Evolutionary conservation across 2,329 filamentous ascomycete species (phyloP).

Genomic region (Ophiostoma montium): DNA sequence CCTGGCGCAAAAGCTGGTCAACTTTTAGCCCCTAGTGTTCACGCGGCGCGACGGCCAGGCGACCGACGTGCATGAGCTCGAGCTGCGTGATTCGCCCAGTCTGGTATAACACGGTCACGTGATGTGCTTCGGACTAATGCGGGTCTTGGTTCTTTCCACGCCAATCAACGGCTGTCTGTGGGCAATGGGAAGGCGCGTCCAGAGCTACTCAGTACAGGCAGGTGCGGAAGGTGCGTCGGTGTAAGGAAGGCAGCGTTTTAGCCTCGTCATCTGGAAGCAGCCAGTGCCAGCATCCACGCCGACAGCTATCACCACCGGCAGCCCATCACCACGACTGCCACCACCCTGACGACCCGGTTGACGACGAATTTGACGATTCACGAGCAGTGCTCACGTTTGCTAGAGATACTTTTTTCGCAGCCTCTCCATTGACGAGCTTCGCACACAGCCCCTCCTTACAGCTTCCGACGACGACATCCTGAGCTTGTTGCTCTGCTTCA

Average conservation of each 20-base stretch:
- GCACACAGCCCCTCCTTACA: no score
- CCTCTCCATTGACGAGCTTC: background rate
- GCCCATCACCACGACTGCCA: background rate
- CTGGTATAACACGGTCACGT: slow-evolving; percentile 3
- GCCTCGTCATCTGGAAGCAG: slow-evolving; percentile 35
- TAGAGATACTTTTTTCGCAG: background rate
- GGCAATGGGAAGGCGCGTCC: slow-evolving; percentile 6
- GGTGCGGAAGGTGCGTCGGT: background rate
- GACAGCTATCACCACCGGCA: background rate
- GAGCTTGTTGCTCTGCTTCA: background rate
- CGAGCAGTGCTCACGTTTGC: background rate
- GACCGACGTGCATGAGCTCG: background rate
- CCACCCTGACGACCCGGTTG: background rate
- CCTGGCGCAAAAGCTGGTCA: background rate
- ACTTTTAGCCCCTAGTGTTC: slow-evolving; percentile 2
- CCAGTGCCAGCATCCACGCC: background rate
- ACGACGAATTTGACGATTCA: background rate
- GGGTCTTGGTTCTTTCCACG: background rate
- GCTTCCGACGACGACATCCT: no score
- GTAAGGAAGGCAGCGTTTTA: slow-evolving; percentile 32
- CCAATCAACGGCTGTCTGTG: background rate
- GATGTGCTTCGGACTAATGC: background rate
- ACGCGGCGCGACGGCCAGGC: slow-evolving; percentile 1
- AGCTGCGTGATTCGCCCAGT: background rate
- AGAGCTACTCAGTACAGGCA: background rate